Base-by-base conservation (phyloP, 257 asterid genomes). In the Fraxinus pennsylvanica region DNA sequence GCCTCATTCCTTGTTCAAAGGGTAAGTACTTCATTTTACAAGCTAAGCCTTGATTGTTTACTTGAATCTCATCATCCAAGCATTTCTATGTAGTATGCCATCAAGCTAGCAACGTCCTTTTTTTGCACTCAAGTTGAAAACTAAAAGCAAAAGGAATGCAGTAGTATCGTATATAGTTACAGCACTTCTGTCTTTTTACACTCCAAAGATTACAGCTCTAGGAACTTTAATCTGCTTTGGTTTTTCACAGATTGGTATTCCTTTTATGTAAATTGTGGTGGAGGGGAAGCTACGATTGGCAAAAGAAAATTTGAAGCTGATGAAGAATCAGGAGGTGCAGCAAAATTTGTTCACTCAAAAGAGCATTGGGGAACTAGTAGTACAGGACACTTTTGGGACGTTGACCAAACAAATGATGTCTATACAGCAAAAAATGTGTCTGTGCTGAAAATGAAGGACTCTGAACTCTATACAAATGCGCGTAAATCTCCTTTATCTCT, bases 211-310 rank as follows among this genome's bases (percentile, higher is more conserved):
- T 27, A 66, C 6, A 21, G 15, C 43, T 4, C 0, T 66, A 30
- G 25, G 9, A 36, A 66, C 10, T 36, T 32, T 30, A 21, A 14
- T 35, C 6, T 43, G 21, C 14, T 45, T 72, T 50, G 30, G 10
- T 76, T 68, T 71, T 52, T 21, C 68, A 45, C 84, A 90, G 93
- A 84, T 76, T 71, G 80, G 74, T 89, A 87, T 22, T 61, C 84
- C 1, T 78, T 90, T 70, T 82, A 87, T 83, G 83, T 90, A 67
- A 90, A 90, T 65, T 90, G 96, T 82, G 96, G 89, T 35, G 91
- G 93, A 69, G 19, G 6, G 65, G 50, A 9, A 17, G 76, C 47
- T 27, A 68, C 0, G 27, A 65, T 76, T 45, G 91, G 91, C 27
- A 67, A 85, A 13, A 83, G 65, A 47, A 25, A n/a, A 57, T 90